phyloP scores from a whole-genome alignment of 495 filamentous ascomycete species.

The Apodospora peruviana region DNA sequence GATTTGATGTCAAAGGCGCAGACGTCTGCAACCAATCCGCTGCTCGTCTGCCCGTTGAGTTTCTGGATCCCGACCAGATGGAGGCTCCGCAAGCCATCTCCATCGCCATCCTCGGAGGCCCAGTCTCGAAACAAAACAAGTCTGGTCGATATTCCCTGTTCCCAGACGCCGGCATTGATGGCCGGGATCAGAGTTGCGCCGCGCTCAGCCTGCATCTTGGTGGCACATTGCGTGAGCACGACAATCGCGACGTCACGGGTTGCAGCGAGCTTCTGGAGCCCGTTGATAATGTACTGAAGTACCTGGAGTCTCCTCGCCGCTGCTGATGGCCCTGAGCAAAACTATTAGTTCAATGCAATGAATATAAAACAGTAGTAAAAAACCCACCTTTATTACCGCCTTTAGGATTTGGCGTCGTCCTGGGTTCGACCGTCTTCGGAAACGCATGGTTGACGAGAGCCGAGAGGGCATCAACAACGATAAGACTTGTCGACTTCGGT shows the following conservation, averaged over 20 bases:
- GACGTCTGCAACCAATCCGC: conserved; percentile 20
- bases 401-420: conserved; percentile 13
- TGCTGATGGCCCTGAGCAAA: conserved; percentile 22
- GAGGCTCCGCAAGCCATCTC: conserved; percentile 19
- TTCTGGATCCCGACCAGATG: conserved; percentile 42
- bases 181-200: conserved; percentile 66
- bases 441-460: conserved; percentile 70
- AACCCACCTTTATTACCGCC: conserved; percentile 19
- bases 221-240: conserved; percentile 65
- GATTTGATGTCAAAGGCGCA: conserved; percentile 34
- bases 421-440: conserved; percentile 34
- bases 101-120: conserved; percentile 17
- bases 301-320: conserved; percentile 36
- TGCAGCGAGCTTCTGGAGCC: conserved; percentile 63
- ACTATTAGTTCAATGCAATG: conserved; percentile 4
- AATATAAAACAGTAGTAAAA: conserved; percentile 5
- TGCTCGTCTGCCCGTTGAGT: conserved; percentile 30
- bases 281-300: conserved; percentile 39
- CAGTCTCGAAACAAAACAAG: conserved; percentile 70
- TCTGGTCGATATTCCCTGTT: conserved; percentile 57
- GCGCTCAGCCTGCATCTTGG: conserved; percentile 54
- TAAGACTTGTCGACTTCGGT: conserved; percentile 50
- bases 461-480: conserved; percentile 76
- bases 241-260: conserved; percentile 61
- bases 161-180: conserved; percentile 64